These are phyloP conservation scores for Dendryphion nanum DNA, from an alignment of 2,329 filamentous ascomycete species.

Conservation along the genomic window DNA sequence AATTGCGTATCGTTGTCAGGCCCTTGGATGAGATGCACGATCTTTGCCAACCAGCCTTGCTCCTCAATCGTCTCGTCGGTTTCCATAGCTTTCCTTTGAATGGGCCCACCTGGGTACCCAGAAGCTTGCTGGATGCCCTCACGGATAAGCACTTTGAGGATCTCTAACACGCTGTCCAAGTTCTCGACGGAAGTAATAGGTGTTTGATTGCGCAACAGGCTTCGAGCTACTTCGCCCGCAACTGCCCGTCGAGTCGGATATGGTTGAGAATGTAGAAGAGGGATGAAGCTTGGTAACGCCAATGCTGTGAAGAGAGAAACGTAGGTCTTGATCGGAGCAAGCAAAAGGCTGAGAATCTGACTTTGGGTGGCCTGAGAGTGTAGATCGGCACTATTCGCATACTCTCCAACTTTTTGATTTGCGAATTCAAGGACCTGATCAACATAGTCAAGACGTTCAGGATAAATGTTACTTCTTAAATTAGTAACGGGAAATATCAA, in stretches of 20 bases:
- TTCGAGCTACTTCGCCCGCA: slow-evolving; percentile 82
- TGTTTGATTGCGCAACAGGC: slow-evolving; percentile 78
- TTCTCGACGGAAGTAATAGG: slow-evolving; percentile 74
- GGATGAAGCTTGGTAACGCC: slow-evolving; percentile 86
- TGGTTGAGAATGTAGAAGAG: slow-evolving; percentile 84
- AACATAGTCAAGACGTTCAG: slow-evolving; percentile 87
- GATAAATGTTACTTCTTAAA: slow-evolving; percentile 74
- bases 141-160: slow-evolving; percentile 87
- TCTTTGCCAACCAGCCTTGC: slow-evolving; percentile 91
- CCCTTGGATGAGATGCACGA: slow-evolving; percentile 82
- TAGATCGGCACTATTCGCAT: slow-evolving; percentile 91
- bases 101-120: slow-evolving; percentile 76
- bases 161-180: slow-evolving; percentile 83
- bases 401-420: slow-evolving; percentile 79
- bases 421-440: slow-evolving; percentile 92
- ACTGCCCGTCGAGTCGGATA: slow-evolving; percentile 90
- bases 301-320: slow-evolving; percentile 94
- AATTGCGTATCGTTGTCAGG: slow-evolving; percentile 92
- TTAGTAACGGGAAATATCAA: slow-evolving; percentile 19
- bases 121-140: slow-evolving; percentile 81
- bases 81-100: slow-evolving; percentile 73
- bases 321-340: slow-evolving; percentile 86
- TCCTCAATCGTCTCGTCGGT: slow-evolving; percentile 98
- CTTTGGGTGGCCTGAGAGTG: slow-evolving; percentile 86
- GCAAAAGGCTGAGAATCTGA: slow-evolving; percentile 84